Conservation (phyloP, 257 asterid species). For the Solanum appendiculatum region DNA sequence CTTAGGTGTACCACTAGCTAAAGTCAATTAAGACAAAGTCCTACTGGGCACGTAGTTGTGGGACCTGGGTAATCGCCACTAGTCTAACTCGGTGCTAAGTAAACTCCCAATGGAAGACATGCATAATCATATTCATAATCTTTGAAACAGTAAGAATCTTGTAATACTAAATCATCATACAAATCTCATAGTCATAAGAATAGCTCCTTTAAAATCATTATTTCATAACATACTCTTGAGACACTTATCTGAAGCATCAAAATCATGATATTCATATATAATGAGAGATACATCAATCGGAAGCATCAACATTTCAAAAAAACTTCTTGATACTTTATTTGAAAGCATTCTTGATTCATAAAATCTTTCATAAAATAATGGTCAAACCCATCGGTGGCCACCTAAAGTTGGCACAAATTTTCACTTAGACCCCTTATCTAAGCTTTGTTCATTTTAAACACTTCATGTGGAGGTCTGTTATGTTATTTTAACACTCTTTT, state of each 20-base stretch:
- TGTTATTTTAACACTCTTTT: too few species aligned
- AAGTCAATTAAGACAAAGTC: neutral
- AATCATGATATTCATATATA: too few species aligned
- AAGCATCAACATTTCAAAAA: neutral
- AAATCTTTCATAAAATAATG: neutral
- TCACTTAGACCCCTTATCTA: too few species aligned
- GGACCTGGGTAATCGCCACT: neutral
- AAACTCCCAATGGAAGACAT: neutral
- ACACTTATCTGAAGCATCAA: neutral
- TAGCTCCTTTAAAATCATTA: neutral
- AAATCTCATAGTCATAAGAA: neutral
- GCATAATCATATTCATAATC: neutral
- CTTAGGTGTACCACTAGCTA: neutral
- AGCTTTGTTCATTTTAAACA: too few species aligned
- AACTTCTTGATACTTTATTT: neutral
- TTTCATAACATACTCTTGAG: neutral
- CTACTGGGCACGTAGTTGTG: neutral
- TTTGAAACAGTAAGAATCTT: neutral
- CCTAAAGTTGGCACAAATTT: too few species aligned
- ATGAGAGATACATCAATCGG: neutral
- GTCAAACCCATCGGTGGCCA: too few species aligned
- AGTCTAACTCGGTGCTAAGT: neutral
- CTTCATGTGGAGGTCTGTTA: too few species aligned
- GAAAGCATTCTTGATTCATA: neutral
- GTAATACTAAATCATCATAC: neutral